Base-by-base conservation (phyloP, 148 eudicot species). In the Amaranthus palmeri region DNA sequence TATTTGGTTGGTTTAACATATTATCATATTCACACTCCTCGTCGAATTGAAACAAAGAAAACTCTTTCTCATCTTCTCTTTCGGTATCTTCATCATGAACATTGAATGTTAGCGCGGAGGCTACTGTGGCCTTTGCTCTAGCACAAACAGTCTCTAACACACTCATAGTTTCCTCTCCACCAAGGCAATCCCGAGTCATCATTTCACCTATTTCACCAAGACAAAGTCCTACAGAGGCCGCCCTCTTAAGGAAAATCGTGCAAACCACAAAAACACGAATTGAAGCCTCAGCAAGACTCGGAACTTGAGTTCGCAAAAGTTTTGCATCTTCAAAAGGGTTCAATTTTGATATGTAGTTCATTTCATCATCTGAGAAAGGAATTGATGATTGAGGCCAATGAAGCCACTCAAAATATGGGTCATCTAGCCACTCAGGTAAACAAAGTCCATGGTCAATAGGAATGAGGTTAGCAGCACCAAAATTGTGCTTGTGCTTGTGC, bases 361-460 rank as follows among this genome's bases (percentile, higher is more conserved):
- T 54, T 81, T 95, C 98, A 72, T 71, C 12, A 10, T 91, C 96
- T 0, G 98, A 86, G 56, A 95, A 91, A 14, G 98, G 98, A 43
- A 95, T 81, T 54, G 82, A 83, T 48, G 98, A 88, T 86, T 95
- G 98, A 63, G 98, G 98, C 98, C 98, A 95, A 55, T 95, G 98
- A 58, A 95, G 77, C 98, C 98, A 95, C 81, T 95, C 98, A 43
- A 95, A 95, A 78, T 95, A 95, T 2, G 98, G 97, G 76, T 91
- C 97, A 15, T 95, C 98, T 9, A 95, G 85, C 80, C 90, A 84
- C 54, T 91, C 97, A 0, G 98, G 98, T 61, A 95, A 80, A 80
- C 98, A 91, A 57, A 95, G 86, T 10, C 97, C 98, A 15, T 95
- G 98, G 78, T 95, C 98, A 50, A 95, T 95, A 1, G 97, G 98